Percentiles rank a stretch among this genome's conserved stretches.
Evolutionary conservation across 352 stramenopile species (phyloP).

Genomic region (Phytophthora citricola): DNA sequence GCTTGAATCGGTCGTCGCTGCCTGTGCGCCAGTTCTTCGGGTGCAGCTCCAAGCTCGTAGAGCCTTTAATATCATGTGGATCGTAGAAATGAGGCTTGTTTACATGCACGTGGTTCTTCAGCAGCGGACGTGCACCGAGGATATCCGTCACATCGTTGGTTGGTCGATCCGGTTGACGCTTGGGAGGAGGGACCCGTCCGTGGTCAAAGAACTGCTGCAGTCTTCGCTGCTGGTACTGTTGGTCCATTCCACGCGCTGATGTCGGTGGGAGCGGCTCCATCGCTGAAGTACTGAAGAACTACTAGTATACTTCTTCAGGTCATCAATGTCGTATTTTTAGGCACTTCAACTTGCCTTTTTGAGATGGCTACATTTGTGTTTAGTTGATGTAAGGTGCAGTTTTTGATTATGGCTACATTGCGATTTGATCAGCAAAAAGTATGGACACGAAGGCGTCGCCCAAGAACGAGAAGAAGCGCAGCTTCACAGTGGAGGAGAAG

Average conservation of each 20-base stretch:
- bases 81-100: slow-evolving; percentile 79
- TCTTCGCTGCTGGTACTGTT: slow-evolving; percentile 43
- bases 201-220: slow-evolving; percentile 58
- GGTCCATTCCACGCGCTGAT: slow-evolving; percentile 21
- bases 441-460: not conserved
- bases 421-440: too few species aligned
- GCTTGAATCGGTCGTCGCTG: slow-evolving; percentile 68
- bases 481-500: slow-evolving; percentile 81
- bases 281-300: slow-evolving; percentile 1
- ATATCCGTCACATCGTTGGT: slow-evolving; percentile 83
- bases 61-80: slow-evolving; percentile 64
- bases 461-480: slow-evolving; percentile 70
- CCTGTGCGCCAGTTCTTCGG: slow-evolving; percentile 53
- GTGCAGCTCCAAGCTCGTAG: slow-evolving; percentile 67
- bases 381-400: not conserved
- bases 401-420: not conserved
- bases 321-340: slow-evolving; percentile 13
- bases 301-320: not conserved
- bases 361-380: not conserved
- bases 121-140: slow-evolving; percentile 45
- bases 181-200: slow-evolving; percentile 31
- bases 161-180: slow-evolving; percentile 42
- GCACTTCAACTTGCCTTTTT: slow-evolving; percentile 8
- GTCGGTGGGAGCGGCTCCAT: slow-evolving; percentile 27
- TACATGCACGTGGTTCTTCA: slow-evolving; percentile 69